Evolutionary conservation across 208 protist species (phyloP).

Genomic region (Trypanosoma avium): DNA sequence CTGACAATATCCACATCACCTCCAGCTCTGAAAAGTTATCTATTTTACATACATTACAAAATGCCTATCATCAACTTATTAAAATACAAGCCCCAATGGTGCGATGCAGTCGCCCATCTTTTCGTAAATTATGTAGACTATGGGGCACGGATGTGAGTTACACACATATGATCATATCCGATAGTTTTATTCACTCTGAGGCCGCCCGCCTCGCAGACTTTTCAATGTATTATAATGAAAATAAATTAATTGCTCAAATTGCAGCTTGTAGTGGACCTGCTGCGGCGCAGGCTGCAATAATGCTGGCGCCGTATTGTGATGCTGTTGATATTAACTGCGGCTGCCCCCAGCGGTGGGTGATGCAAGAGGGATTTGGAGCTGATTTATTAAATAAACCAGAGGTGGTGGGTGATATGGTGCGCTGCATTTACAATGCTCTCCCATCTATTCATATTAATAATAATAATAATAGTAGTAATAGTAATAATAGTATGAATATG

Average conservation of each 20-base stretch:
- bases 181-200: slow-evolving; percentile 71
- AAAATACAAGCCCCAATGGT: slow-evolving; percentile 93
- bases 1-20: background rate
- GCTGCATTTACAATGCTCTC: slow-evolving; percentile 51
- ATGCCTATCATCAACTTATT: slow-evolving; percentile 43
- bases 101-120: slow-evolving; percentile 86
- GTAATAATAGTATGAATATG: no score
- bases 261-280: slow-evolving; percentile 60
- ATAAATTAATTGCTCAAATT: slow-evolving; percentile 83
- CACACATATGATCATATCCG: slow-evolving; percentile 92
- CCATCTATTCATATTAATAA: slow-evolving; percentile 8
- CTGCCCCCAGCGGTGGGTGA: slow-evolving; percentile 91
- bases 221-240: slow-evolving; percentile 60
- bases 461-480: no score
- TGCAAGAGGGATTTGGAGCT: slow-evolving; percentile 75
- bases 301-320: slow-evolving; percentile 73
- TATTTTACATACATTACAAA: background rate
- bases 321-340: slow-evolving; percentile 93
- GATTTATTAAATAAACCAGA: slow-evolving; percentile 74
- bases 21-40: slow-evolving; percentile 5
- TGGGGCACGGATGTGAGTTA: slow-evolving; percentile 85
- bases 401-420: slow-evolving; percentile 77
- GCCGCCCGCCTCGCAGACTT: slow-evolving; percentile 84
- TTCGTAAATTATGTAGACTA: slow-evolving; percentile 69
- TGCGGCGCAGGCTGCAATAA: slow-evolving; percentile 50